These are phyloP conservation scores for Colletotrichum melonis DNA, from an alignment of 2,329 filamentous ascomycete genomes.

Conservation along the genomic window DNA sequence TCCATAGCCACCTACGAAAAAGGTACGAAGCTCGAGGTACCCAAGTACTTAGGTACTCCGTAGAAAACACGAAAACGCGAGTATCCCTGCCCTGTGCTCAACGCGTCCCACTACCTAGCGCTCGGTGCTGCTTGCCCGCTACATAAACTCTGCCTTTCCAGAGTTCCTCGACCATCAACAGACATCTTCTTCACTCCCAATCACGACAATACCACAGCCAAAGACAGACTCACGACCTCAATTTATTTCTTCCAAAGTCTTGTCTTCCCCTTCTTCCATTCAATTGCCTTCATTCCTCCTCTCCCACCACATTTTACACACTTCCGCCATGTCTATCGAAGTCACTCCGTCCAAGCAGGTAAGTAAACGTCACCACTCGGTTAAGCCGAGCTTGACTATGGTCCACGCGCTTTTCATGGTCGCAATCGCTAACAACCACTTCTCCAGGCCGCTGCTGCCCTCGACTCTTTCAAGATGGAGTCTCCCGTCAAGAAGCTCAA, in stretches of 20 bases:
- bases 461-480: conserved; percentile 92
- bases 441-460: conserved; percentile 82
- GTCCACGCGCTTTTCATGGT: conserved; percentile 7
- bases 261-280: conserved; percentile 31
- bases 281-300: conserved; percentile 9
- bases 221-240: background rate
- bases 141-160: conserved; percentile 35
- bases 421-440: conserved; percentile 45
- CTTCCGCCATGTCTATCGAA: conserved; percentile 77
- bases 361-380: conserved; percentile 46
- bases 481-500: conserved; percentile 91
- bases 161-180: background rate
- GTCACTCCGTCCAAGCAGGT: conserved; percentile 72
- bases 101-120: conserved; percentile 29
- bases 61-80: conserved; percentile 34
- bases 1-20: background rate
- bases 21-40: background rate
- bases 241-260: conserved; percentile 31
- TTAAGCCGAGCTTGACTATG: conserved; percentile 7
- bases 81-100: conserved; percentile 5
- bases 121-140: conserved; percentile 30
- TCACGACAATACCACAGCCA: conserved; percentile 1
- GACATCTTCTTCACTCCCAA: conserved; percentile 23
- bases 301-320: background rate
- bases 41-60: background rate